phyloP scores from a whole-genome alignment of 108 stramenopile genomes.

The Conticribra weissflogii region DNA sequence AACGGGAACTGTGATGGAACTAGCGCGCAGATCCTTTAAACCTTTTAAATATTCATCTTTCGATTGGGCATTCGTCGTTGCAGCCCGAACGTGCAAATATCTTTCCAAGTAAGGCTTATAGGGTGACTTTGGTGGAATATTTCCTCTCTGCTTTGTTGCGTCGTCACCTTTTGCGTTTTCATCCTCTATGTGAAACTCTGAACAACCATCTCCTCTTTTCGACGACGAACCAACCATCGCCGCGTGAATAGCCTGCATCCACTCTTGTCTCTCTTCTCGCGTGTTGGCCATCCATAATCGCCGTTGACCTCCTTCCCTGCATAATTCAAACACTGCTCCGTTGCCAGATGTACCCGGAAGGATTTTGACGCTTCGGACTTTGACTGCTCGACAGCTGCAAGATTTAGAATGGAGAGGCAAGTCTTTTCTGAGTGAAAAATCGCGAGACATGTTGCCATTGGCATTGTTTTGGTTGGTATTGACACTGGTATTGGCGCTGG shows the following conservation, averaged over 20 bases:
- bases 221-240: slow-evolving; percentile 83
- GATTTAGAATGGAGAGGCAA: slow-evolving; percentile 25
- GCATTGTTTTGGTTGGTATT: background rate
- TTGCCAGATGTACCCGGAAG: slow-evolving; percentile 26
- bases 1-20: slow-evolving; percentile 70
- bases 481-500: background rate
- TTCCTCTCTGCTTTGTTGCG: slow-evolving; percentile 15
- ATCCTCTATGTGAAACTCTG: slow-evolving; percentile 44
- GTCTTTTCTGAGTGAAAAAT: background rate
- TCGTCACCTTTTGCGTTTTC: slow-evolving; percentile 32
- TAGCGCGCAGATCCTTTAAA: slow-evolving; percentile 32
- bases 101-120: slow-evolving; percentile 60
- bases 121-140: slow-evolving; percentile 58
- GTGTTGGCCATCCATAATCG: slow-evolving; percentile 80
- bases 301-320: slow-evolving; percentile 57
- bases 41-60: slow-evolving; percentile 65
- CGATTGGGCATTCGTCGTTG: slow-evolving; percentile 49
- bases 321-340: slow-evolving; percentile 64
- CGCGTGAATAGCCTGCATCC: slow-evolving; percentile 80
- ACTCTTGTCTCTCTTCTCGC: slow-evolving; percentile 67
- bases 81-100: slow-evolving; percentile 60
- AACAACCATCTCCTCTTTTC: slow-evolving; percentile 62
- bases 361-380: slow-evolving; percentile 56
- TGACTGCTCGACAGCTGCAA: slow-evolving; percentile 75
- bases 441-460: no score